Evolutionary conservation across 768 basidiomycete species (phyloP), one percentile per base, ranked within the genome.

Genomic region (Kwoniella shandongensis): DNA sequence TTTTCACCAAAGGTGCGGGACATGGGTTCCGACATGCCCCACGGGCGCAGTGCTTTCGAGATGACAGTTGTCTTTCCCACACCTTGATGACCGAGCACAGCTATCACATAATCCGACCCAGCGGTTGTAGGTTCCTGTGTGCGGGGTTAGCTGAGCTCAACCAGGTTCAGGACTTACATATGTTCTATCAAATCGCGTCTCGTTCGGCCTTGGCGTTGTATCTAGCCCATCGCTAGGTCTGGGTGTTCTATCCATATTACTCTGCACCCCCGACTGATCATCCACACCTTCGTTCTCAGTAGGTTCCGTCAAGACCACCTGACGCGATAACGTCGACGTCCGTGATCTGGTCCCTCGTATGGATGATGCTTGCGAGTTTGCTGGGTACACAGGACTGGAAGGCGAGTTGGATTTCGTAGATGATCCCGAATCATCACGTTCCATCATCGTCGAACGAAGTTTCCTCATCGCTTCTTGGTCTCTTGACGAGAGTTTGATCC

Each of bases 21-120:
- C 3, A 47, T 27, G 3, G 63, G 63, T 23, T 61, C 60, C 2
- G 59, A 62, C 22, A 69, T 48, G 15, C 67, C 69, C 72, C 84
- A 86, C 2, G 81, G 79, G 61, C 83, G 85, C 53, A 91, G 79
- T 11, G 90, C 91, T 71, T 86, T 86, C 32, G 81, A 80, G 61
- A 96, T 88, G 47, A 90, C 81, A 2, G 85, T 83, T 1, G 89
- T 86, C 78, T 97, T 97, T 59, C 93, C 94, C 58, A 88, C 91
- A 30, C 85, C 83, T 36, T 81, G 76, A 12, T 84, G 81, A 13
- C 94, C 94, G 36, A 93, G 81, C 30, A 98, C 85, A 29, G 86
- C 86, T 27, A 98, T 79, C 2, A 58, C 63, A 53, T 67, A 72
- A 38, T 70, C 62, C 25, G 58, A 50, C 11, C 54, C 40, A 2